Evolutionary conservation across 2,329 filamentous ascomycete genomes (phyloP).

Genomic region (Exserohilum turcica): DNA sequence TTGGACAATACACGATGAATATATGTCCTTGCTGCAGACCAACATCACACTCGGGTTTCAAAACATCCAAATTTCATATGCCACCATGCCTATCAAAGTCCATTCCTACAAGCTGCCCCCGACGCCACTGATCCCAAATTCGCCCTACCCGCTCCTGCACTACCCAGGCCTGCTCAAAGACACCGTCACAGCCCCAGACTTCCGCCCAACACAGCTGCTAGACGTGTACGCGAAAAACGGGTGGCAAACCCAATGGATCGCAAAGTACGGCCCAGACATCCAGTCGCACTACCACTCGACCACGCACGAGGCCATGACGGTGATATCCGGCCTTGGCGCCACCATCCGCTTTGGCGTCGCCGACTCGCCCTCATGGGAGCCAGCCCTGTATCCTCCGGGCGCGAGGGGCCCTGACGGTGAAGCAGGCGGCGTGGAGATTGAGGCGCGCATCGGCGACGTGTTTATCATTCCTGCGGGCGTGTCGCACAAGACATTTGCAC

Average conservation of each 20-base stretch:
- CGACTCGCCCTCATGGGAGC: constrained; percentile 45
- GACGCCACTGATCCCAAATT: constrained; percentile 49
- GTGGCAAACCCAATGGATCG: constrained; percentile 63
- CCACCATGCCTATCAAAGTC: constrained; percentile 18
- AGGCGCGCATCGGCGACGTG: constrained; percentile 60
- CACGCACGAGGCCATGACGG: constrained; percentile 64
- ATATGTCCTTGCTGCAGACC: too few relatives aligned
- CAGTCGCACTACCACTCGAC: constrained; percentile 60
- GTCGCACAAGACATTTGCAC: constrained; percentile 60
- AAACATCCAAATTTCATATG: not conserved
- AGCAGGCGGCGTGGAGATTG: constrained; percentile 56
- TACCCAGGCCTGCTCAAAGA: constrained; percentile 53
- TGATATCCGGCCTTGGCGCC: constrained; percentile 58
- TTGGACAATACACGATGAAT: not conserved
- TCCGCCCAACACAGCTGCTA: constrained; percentile 45
- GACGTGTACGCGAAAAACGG: constrained; percentile 56
- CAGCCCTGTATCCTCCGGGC: constrained; percentile 38
- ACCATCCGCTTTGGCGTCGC: constrained; percentile 62
- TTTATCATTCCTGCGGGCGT: constrained; percentile 64
- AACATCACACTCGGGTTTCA: too few relatives aligned
- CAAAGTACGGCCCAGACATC: constrained; percentile 61
- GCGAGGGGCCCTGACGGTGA: constrained; percentile 53
- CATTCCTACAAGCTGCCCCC: constrained; percentile 31
- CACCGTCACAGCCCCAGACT: constrained; percentile 27
- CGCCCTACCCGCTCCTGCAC: constrained; percentile 56